Evolutionary conservation across 2,329 filamentous ascomycete genomes (phyloP).

Genomic region (Aspergillus latus): DNA sequence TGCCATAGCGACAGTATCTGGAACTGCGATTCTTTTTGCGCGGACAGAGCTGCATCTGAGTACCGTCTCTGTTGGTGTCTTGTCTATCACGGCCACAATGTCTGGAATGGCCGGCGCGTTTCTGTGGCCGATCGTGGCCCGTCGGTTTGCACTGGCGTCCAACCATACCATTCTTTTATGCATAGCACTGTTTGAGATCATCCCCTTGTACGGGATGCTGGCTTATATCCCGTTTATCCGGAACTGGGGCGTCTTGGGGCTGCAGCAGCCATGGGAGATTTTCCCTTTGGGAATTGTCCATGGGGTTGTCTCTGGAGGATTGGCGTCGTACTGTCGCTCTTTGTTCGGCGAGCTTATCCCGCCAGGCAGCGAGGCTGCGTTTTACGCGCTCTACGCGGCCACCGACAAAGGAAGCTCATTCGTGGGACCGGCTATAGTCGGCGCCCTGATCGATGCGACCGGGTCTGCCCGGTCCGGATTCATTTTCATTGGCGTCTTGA

Average conservation of each 20-base stretch:
- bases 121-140: conserved; percentile 75
- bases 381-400: conserved; percentile 90
- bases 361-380: conserved; percentile 84
- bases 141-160: conserved; percentile 64
- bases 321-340: conserved; percentile 82
- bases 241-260: conserved; percentile 69
- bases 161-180: conserved; percentile 86
- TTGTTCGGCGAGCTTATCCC: conserved; percentile 87
- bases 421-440: conserved; percentile 87
- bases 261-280: conserved; percentile 91
- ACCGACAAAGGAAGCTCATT: conserved; percentile 91
- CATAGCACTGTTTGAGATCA: conserved; percentile 83
- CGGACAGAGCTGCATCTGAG: conserved; percentile 85
- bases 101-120: conserved; percentile 82
- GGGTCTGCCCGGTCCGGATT: conserved; percentile 79
- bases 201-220: conserved; percentile 81
- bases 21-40: conserved; percentile 87
- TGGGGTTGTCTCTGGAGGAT: conserved; percentile 80
- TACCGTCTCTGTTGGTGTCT: conserved; percentile 75
- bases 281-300: conserved; percentile 84
- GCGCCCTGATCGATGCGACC: conserved; percentile 76
- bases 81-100: conserved; percentile 82
- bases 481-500: conserved; percentile 80
- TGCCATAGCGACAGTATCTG: conserved; percentile 84
- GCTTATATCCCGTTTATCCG: conserved; percentile 78